Conservation (phyloP, 2,329 filamentous ascomycete genomes). For the Monilinia vaccinii-corymbosi region DNA sequence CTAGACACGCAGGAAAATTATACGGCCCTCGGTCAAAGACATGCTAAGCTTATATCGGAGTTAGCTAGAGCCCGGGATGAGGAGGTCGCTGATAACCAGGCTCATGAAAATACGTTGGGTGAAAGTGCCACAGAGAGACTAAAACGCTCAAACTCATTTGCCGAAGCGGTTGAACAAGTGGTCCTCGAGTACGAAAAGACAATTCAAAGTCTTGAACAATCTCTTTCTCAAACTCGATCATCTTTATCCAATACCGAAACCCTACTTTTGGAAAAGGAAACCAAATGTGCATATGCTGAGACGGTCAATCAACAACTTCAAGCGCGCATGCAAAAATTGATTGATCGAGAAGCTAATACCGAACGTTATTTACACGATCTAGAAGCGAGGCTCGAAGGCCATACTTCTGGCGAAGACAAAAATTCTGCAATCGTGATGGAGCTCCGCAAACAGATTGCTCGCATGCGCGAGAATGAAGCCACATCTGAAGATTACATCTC, state of each 20-base stretch:
- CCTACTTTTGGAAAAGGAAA: constrained; percentile 81
- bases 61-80: constrained; percentile 77
- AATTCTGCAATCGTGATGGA: constrained; percentile 78
- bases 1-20: constrained; percentile 94
- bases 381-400: constrained; percentile 81
- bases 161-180: constrained; percentile 90
- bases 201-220: constrained; percentile 86
- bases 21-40: constrained; percentile 77
- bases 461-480: constrained; percentile 81
- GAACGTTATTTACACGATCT: constrained; percentile 90
- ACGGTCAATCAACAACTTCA: constrained; percentile 88
- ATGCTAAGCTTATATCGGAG: constrained; percentile 91
- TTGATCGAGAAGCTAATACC: constrained; percentile 84
- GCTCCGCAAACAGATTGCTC: constrained; percentile 81
- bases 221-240: constrained; percentile 77
- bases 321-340: constrained; percentile 79
- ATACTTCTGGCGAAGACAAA: constrained; percentile 86
- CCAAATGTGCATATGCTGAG: constrained; percentile 85
- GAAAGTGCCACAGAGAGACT: constrained; percentile 79
- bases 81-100: constrained; percentile 50
- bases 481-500: constrained; percentile 95
- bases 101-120: constrained; percentile 52
- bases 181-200: constrained; percentile 98
- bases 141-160: constrained; percentile 92
- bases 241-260: constrained; percentile 81